Percentiles rank a stretch among this genome's conserved stretches.
Conservation (phyloP, 768 basidiomycete genomes). For the Amyloporia xantha region DNA sequence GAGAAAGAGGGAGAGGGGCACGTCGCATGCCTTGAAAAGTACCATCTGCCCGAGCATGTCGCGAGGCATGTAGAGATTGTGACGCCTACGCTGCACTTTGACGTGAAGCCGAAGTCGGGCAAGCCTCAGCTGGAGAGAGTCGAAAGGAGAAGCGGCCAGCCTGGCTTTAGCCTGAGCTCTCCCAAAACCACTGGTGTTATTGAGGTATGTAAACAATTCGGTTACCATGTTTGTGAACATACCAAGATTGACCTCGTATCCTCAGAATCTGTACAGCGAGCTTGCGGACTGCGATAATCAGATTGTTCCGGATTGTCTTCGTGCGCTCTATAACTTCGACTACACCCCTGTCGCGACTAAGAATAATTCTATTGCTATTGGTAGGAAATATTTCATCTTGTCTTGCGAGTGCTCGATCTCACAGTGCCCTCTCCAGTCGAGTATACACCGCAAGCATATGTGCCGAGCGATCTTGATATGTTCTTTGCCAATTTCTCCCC, state of each 20-base stretch:
- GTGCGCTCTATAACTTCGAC: conserved; percentile 25
- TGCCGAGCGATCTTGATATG: conserved; percentile 35
- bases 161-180: conserved; percentile 4
- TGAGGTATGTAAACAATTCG: not conserved
- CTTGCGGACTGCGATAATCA: conserved; percentile 21
- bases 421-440: conserved; percentile 26
- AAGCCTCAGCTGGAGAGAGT: not conserved
- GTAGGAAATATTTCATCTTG: conserved; percentile 13
- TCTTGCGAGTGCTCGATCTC: not conserved
- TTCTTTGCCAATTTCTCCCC: conserved; percentile 38
- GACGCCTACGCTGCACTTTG: conserved; percentile 69
- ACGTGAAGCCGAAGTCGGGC: conserved; percentile 31
- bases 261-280: conserved; percentile 11
- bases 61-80: conserved; percentile 58
- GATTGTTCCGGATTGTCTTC: conserved; percentile 27
- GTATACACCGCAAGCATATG: conserved; percentile 36
- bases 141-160: conserved; percentile 1
- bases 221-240: not conserved
- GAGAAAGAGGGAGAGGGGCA: conserved; percentile 43
- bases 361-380: conserved; percentile 28
- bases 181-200: conserved; percentile 11
- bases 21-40: conserved; percentile 53
- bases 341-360: conserved; percentile 19
- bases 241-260: conserved; percentile 5
- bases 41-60: conserved; percentile 55